Base-by-base conservation (phyloP, 1,284 basidiomycete genomes). In the Leccinum pseudoinsigne region DNA sequence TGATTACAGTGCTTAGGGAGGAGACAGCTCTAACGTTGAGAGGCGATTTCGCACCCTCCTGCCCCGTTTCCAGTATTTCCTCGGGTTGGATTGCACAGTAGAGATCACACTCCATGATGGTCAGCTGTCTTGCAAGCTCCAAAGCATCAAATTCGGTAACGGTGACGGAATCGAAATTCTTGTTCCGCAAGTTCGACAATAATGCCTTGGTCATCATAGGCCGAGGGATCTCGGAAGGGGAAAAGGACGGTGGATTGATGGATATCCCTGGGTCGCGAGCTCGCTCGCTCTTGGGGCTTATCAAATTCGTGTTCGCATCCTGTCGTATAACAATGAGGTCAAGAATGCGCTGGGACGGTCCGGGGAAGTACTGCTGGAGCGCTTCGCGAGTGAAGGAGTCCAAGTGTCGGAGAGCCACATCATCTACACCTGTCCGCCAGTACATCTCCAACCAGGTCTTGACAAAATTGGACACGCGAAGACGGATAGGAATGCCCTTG, bases 121-220 rank as follows among this genome's bases (percentile, higher is more conserved):
- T 97, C 69, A 99, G 76, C 78, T 99, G 97, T 57, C 97, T 84
- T 5, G 95, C 95, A 59, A 99, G 80, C 76, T 99, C 97, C 62
- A 97, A 78, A 23, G 93, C 82, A 72, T 98, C 95, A 72, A 99
- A 95, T 71, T 99, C 97, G n/a, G 90, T 90, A 9, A 98, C 81
- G 26, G 82, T 77, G 58, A 97, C 86, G 3, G 80, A 73, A 2
- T 76, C 71, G 67, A 85, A 92, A 67, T 85, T 84, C 76, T 82
- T 84, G 75, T 80, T 81, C 68, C 86, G 81, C 67, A 90, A 73
- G 68, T 84, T 75, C 51, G 84, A 78, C 34, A 96, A 82, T 21
- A 98, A 81, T 0, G 86, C 80, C 78, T 94, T 95, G 65, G 88
- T 92, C 81, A 98, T 92, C 68, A 90, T 82, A 2, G 97, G 94